These are phyloP conservation scores for Thermochaetoides dissita DNA, from an alignment of 2,329 filamentous ascomycete species.

Conservation along the genomic window DNA sequence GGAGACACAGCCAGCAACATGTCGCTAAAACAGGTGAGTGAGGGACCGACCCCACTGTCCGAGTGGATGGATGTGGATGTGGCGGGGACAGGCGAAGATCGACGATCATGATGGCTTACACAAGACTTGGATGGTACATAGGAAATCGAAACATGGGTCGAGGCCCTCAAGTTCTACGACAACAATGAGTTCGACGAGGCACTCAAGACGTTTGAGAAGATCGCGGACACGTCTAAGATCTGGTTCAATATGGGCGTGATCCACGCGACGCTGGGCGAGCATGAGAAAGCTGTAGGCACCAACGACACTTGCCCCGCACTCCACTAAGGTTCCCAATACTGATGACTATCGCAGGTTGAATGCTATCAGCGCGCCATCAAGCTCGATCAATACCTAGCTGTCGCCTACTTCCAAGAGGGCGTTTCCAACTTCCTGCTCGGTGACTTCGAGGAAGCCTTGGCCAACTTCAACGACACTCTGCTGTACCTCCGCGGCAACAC, in stretches of 20 bases:
- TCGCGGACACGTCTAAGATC: conserved; percentile 94
- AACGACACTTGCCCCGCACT: not conserved
- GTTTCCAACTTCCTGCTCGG: conserved; percentile 96
- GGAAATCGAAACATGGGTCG: conserved; percentile 99
- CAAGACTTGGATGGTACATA: conserved; percentile 21
- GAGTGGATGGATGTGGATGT: too few species aligned
- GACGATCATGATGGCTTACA: too few species aligned
- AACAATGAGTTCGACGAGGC: conserved; percentile 94
- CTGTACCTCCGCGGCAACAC: conserved; percentile 90
- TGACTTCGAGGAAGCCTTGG: conserved; percentile 91
- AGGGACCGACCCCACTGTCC: not conserved
- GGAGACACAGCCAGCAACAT: conserved; percentile 23
- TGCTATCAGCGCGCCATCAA: conserved; percentile 85
- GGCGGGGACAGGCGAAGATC: too few species aligned
- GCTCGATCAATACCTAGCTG: conserved; percentile 87
- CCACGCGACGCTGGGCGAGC: conserved; percentile 87
- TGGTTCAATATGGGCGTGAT: conserved; percentile 98
- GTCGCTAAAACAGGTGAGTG: conserved; percentile 45
- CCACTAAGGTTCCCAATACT: conserved; percentile 1
- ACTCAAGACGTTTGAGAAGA: conserved; percentile 67
- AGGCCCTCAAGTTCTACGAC: conserved; percentile 81
- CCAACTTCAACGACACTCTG: conserved; percentile 97
- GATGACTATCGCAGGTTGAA: conserved; percentile 52
- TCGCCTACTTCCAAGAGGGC: conserved; percentile 96
- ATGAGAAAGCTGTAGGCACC: conserved; percentile 74